phyloP scores from a whole-genome alignment of 495 filamentous ascomycete genomes.

The Lichina pygmaea region DNA sequence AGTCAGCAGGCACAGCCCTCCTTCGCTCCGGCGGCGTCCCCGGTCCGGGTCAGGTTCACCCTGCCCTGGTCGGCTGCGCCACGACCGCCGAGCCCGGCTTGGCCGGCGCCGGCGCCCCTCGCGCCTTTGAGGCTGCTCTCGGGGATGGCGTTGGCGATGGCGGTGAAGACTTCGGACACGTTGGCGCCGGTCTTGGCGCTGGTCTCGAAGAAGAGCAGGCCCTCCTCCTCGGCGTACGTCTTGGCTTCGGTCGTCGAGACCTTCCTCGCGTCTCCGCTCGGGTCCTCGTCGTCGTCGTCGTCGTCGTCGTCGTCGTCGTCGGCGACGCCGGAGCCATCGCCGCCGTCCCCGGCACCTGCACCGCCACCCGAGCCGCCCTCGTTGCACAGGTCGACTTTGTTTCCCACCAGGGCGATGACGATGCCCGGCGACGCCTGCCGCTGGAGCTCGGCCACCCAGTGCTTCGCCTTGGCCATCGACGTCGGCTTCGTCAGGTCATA shows the following conservation, averaged over 20 bases:
- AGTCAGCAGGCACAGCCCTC: conserved; percentile 72
- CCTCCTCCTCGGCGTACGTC: conserved; percentile 82
- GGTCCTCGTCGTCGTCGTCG: conserved; percentile 6
- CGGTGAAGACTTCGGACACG: conserved; percentile 72
- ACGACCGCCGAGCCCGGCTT: conserved; percentile 8
- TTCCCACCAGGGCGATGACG: conserved; percentile 90
- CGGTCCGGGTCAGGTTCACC: conserved; percentile 38
- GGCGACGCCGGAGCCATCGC: conserved; percentile 13
- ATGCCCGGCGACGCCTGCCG: conserved; percentile 94
- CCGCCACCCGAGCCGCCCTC: conserved; percentile 20
- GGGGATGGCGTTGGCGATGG: conserved; percentile 5
- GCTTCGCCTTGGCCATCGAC: conserved; percentile 83
- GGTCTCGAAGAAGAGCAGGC: conserved; percentile 86
- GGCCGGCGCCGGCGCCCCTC: conserved; percentile 27
- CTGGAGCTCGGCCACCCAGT: conserved; percentile 96
- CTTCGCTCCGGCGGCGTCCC: conserved; percentile 35
- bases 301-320: conserved; percentile 17
- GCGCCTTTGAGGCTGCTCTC: conserved; percentile 40
- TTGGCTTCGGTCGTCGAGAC: conserved; percentile 71
- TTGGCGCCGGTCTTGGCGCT: conserved; percentile 88
- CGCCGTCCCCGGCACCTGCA: conserved; percentile 13
- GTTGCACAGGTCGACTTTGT: conserved; percentile 76
- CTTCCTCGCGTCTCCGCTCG: conserved; percentile 49
- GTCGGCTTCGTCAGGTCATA: conserved; percentile 97
- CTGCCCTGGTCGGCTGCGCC: conserved; percentile 32